Base-by-base conservation (phyloP, 768 basidiomycete genomes). In the Sutorius australiensis region DNA sequence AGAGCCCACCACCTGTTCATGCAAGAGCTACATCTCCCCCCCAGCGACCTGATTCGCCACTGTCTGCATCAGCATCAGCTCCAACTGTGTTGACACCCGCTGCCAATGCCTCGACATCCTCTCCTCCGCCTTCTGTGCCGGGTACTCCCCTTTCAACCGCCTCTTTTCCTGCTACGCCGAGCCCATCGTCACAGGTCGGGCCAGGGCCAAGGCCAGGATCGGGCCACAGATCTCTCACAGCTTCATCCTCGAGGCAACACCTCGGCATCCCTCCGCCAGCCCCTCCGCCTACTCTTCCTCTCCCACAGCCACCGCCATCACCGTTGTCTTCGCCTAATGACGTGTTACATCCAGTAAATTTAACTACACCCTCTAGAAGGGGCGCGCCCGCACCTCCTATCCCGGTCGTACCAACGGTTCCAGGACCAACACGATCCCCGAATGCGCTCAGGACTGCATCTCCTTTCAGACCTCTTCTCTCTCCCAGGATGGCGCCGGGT, bases 221-320 rank as follows among this genome's bases (percentile, higher is more conserved):
- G 11, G 13, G n/a, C 14, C 36, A 51, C 6, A 68, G 56, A 41
- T 36, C 60, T 6, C 37, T 57, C 14, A 9, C 48, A 27, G 2
- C 41, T 32, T 3, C 51, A 17, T 43, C 67, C 36, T 61, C 69
- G 27, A 65, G 69, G 31, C 63, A 65, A 17, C 65, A 69, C 44
- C 56, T 69, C 17, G 21, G 40, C 12, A 65, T 69, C 11, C 68
- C 63, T 34, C 68, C 69, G 0, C 67, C 63, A 13, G 58, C 60
- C n/a, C 68, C 68, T 16, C 68, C 68, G 5, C 68, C 68, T 3
- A 67, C 62, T 32, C 58, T 58, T 19, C 68, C 68, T 45, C 61
- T 71, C 19, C 67, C 67, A 37, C 69, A 60, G 21, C 65, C 45
- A 10, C 68, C 67, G 24, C 50, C 63, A 11, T 56, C 61, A 10